Percentiles rank a stretch among this genome's conserved stretches.
These are phyloP conservation scores for Trichoderma sp. DNA, from an alignment of 2,329 filamentous ascomycete species.

Conservation along the genomic window DNA sequence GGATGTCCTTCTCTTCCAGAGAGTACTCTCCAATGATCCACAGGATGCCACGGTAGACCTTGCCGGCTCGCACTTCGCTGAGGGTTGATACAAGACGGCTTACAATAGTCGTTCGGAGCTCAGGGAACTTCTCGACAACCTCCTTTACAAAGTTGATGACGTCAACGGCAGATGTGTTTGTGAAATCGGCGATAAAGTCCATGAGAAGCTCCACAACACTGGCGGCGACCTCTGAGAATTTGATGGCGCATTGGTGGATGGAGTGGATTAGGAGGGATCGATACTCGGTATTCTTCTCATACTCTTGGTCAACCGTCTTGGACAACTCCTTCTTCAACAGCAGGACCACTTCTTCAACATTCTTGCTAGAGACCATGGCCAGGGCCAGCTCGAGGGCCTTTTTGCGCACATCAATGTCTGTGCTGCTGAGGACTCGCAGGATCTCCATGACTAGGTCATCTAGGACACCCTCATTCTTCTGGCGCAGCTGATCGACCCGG, in stretches of 20 bases:
- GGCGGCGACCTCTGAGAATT: constrained; percentile 95
- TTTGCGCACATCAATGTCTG: constrained; percentile 90
- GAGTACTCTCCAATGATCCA: constrained; percentile 99
- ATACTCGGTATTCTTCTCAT: constrained; percentile 97
- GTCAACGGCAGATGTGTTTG: constrained; percentile 93
- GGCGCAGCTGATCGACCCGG: constrained; percentile 81
- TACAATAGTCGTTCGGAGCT: constrained; percentile 81
- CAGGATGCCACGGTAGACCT: constrained; percentile 92
- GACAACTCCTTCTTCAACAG: constrained; percentile 95
- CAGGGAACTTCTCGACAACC: constrained; percentile 96
- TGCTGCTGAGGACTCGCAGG: constrained; percentile 86
- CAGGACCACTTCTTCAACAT: constrained; percentile 95
- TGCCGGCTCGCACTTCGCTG: constrained; percentile 89
- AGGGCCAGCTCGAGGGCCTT: constrained; percentile 88
- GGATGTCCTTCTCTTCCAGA: constrained; percentile 86
- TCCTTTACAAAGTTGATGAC: constrained; percentile 99
- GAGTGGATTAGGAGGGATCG: constrained; percentile 92
- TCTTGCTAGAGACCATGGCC: constrained; percentile 98
- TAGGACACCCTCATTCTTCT: constrained; percentile 84
- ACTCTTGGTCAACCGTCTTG: constrained; percentile 97
- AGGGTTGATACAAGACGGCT: constrained; percentile 85
- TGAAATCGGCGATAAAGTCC: constrained; percentile 99
- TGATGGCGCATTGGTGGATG: constrained; percentile 98
- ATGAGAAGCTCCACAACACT: constrained; percentile 96
- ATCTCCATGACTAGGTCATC: constrained; percentile 98